Conservation (phyloP, 306 rosid genomes). For the Ormosia semicastrata region DNA sequence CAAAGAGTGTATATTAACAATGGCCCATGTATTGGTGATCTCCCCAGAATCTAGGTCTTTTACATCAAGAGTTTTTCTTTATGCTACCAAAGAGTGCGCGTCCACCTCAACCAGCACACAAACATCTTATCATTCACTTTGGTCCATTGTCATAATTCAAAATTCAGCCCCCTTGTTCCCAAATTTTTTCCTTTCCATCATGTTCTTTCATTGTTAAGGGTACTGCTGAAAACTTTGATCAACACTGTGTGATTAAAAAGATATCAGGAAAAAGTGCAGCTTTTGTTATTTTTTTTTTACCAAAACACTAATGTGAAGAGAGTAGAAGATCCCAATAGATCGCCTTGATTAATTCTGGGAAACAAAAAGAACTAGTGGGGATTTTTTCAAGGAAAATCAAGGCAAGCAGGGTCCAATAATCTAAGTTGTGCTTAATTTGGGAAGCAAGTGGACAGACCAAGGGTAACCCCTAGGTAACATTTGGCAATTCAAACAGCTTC, state of each 20-base stretch:
- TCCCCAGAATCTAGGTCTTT: constrained; percentile 26
- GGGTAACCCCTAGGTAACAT: constrained; percentile 31
- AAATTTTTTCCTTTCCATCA: constrained; percentile 20
- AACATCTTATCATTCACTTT: constrained; percentile 40
- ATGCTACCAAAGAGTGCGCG: neutral
- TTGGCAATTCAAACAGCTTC: constrained; percentile 28
- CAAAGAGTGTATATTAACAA: too few species aligned
- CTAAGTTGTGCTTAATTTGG: constrained; percentile 26
- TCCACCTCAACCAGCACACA: constrained; percentile 29
- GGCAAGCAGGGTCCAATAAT: constrained; percentile 24
- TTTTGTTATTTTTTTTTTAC: constrained; percentile 44
- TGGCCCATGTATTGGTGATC: constrained; percentile 13
- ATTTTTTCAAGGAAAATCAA: constrained; percentile 12
- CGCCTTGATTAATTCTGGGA: constrained; percentile 20
- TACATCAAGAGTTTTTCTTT: constrained; percentile 16
- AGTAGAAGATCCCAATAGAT: constrained; percentile 22
- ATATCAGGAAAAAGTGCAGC: constrained; percentile 18
- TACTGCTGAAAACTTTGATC: constrained; percentile 33
- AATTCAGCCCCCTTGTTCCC: constrained; percentile 28
- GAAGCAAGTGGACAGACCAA: constrained; percentile 31
- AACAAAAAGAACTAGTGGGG: constrained; percentile 21
- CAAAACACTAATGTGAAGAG: constrained; percentile 32
- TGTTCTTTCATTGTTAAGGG: constrained; percentile 32
- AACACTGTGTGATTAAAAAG: constrained; percentile 26
- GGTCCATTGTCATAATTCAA: constrained; percentile 32